phyloP scores from a whole-genome alignment of 306 rosid genomes.

The Coriaria nepalensis region DNA sequence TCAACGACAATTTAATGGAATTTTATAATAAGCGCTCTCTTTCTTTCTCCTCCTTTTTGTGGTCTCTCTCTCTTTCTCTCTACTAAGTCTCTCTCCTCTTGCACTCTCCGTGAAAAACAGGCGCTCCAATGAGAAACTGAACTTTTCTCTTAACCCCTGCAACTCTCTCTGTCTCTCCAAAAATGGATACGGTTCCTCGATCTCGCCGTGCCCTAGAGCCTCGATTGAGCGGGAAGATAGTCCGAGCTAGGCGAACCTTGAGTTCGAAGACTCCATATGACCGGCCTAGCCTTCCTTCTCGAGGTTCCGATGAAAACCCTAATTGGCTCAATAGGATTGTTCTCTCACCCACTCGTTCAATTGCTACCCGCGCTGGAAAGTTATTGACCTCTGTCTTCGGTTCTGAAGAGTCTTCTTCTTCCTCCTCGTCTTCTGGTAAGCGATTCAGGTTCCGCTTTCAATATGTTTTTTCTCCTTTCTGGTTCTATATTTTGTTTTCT shows the following conservation, averaged over 20 bases:
- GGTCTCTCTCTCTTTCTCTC: no score
- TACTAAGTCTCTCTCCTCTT: no score
- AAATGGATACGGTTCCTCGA: slow-evolving; percentile 50
- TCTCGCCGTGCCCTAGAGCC: slow-evolving; percentile 31
- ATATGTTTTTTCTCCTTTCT: not conserved
- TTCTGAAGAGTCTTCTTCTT: slow-evolving; percentile 32
- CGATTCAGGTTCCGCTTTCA: slow-evolving; percentile 33
- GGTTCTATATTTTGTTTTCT: not conserved
- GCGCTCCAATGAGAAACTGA: no score
- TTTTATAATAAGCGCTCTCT: not conserved
- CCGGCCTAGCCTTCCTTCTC: slow-evolving; percentile 35
- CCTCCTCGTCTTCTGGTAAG: slow-evolving; percentile 27
- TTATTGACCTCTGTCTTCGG: slow-evolving; percentile 43
- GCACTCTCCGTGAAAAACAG: no score
- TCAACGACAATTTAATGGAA: no score
- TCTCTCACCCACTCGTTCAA: slow-evolving; percentile 44
- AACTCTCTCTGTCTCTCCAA: not conserved
- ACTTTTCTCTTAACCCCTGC: not conserved
- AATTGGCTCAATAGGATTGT: slow-evolving; percentile 69
- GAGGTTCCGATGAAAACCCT: slow-evolving; percentile 30
- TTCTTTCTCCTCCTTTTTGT: not conserved
- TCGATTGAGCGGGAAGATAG: slow-evolving; percentile 70
- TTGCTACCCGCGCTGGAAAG: slow-evolving; percentile 73
- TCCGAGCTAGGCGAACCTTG: slow-evolving; percentile 41
- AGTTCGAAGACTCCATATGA: slow-evolving; percentile 51